Percentiles rank a stretch among this genome's conserved stretches.
Conservation (phyloP, 2,329 filamentous ascomycete species). For the Venturia aucupariae region DNA sequence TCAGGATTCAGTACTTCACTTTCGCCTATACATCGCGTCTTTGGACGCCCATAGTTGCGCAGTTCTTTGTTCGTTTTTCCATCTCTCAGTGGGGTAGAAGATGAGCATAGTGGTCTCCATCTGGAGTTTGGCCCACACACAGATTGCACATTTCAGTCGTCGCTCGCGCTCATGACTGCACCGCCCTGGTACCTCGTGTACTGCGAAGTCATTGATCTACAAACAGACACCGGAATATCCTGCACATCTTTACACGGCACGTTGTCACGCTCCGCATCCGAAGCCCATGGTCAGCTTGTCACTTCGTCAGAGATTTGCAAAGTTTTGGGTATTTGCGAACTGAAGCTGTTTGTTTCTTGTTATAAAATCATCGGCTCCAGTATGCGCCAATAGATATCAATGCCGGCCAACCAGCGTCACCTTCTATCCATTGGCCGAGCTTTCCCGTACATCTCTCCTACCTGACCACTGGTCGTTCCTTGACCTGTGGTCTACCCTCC, state of each 20-base stretch:
- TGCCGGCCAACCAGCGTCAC: background rate
- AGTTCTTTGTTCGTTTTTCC: constrained; percentile 18
- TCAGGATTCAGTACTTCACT: constrained; percentile 10
- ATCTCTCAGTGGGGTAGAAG: constrained; percentile 24
- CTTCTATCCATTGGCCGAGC: constrained; percentile 27
- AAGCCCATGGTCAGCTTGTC: background rate
- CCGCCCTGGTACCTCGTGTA: background rate
- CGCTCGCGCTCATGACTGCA: constrained; percentile 5
- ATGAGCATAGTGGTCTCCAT: constrained; percentile 13
- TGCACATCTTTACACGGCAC: constrained; percentile 9
- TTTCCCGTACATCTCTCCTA: constrained; percentile 42
- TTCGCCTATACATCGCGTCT: constrained; percentile 21
- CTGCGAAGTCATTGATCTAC: constrained; percentile 10
- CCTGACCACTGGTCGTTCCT: constrained; percentile 21
- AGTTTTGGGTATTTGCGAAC: background rate
- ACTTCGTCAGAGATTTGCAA: background rate
- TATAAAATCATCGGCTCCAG: background rate
- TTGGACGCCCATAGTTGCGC: constrained; percentile 27
- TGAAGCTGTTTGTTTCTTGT: background rate
- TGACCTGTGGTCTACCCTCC: constrained; percentile 24
- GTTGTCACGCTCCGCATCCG: constrained; percentile 10
- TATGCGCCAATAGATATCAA: background rate
- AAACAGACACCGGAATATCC: constrained; percentile 1
- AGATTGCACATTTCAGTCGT: constrained; percentile 8
- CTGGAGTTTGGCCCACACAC: constrained; percentile 7